Base-by-base conservation (phyloP, 2,329 filamentous ascomycete genomes). In the Cladosporium sp. region DNA sequence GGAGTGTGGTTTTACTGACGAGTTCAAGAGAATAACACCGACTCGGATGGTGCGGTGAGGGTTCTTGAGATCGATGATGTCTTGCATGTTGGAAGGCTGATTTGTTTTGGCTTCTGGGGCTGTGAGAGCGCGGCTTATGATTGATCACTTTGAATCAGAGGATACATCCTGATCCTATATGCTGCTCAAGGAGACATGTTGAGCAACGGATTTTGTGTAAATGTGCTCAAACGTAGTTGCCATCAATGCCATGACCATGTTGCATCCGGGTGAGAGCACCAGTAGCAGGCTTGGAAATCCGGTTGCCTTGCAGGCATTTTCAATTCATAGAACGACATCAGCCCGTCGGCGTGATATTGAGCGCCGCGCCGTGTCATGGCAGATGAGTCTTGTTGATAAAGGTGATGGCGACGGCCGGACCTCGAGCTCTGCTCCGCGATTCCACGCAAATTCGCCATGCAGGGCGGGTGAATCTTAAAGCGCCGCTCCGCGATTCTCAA, bases 21-120 rank as follows among this genome's bases (percentile, higher is more conserved):
- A 59, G 59, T 68, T 69, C 59, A 68, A 37, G 31, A 72, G 70
- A 33, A 72, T 67, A 12, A 72, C 68, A 49, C 71, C 71, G 29
- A 67, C 69, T 6, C 65, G 65, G 40, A 72, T 66, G 3, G 63
- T 60, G 21, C 70, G 70, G 62, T 65, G 44, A 14, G 40, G 40
- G n/a, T 21, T 46, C 40, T 46, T 46, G 40, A 46, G 40, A 23
- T 46, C 40, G 40, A 46, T 46, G n/a, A 46, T 46, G 40, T 46
- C 40, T 21, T 46, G 40, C 40, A 46, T 46, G n/a, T 21, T 46
- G 40, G 10, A 23, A 46, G n/a, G 40, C 21, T 46, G 40, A 46
- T 46, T 46, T 46, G 40, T 12, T 21, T n/a, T 46, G 40, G n/a
- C 40, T 21, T 46, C 21, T 46, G n/a, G n/a, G 2, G 4, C 21